A percentile compares a stretch with the other conserved stretches of the same genome.
These are phyloP conservation scores for Anisodus tanguticus DNA, from an alignment of 257 asterid species.

Conservation along the genomic window DNA sequence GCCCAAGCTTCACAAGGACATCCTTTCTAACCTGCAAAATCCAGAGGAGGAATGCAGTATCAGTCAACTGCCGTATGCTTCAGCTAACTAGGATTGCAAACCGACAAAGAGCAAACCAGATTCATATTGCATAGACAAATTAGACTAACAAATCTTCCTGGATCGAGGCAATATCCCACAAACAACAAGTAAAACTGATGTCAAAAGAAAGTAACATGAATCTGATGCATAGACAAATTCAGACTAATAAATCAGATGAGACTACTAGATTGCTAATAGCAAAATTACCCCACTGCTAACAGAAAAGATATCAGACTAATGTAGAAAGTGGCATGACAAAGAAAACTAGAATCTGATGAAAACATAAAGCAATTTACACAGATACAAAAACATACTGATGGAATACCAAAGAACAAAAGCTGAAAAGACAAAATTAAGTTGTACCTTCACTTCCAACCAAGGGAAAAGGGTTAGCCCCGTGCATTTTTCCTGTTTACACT, in stretches of 20 bases:
- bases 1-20: constrained; percentile 62
- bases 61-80: not conserved
- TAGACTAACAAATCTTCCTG: not conserved
- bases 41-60: not conserved
- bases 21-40: constrained; percentile 78
- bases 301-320: not conserved
- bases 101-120: not conserved
- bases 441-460: not conserved
- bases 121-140: not conserved
- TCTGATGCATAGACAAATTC: not conserved
- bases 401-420: not conserved
- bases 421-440: not conserved
- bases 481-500: not conserved
- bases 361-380: no score
- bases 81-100: not conserved
- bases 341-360: constrained; percentile 1
- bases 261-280: not conserved
- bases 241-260: not conserved
- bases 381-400: not conserved
- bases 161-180: not conserved
- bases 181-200: not conserved
- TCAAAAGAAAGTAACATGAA: not conserved
- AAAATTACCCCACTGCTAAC: not conserved
- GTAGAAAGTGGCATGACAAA: not conserved
- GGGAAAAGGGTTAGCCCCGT: not conserved